Evolutionary conservation across 139 green algal genomes (phyloP), one percentile per base, ranked within the genome.

Genomic region (Coccomyxa sp.): DNA sequence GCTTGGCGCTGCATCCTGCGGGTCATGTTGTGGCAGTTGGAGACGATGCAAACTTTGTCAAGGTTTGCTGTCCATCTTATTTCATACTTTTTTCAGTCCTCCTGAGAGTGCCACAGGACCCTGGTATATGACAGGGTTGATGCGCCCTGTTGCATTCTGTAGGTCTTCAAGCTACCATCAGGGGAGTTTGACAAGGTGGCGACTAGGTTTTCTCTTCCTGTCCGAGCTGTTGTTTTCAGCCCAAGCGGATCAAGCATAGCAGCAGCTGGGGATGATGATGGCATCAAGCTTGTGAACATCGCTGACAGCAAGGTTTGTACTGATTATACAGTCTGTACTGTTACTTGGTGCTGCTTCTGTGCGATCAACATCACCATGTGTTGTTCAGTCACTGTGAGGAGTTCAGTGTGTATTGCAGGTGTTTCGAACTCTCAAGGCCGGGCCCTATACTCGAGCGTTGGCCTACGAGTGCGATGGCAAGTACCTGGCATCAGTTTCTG

Each of bases 391-490:
- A 75, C 13, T 76, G 13, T n/a, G 30, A 76, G 57, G 79, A 18
- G 13, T 14, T 82, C 51, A 60, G 25, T 66, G 30, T 76, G 27
- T 57, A n/a, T 68, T 68, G 45, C 32, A 85, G 86, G 83, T 91
- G 25, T 77, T 92, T n/a, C 67, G 84, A 28, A 85, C 80, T n/a
- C 63, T 97, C 18, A 82, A 84, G 17, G 78, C 51, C 15, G 85
- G 88, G 15, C 80, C 91, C 32, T 94, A 93, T 74, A 90, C 93
- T 4, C 86, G 91, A 21, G 89, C 87, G 30, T n/a, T 98, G 58
- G 90, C 92, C 11, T 97, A 91, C 82, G 95, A 98, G 81, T 95
- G 94, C 10, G 93, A 95, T 58, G 89, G 92, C 13, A 80, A 88
- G 27, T 96, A 92, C 76, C 74, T 98, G 51, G 93, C 91, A 7